phyloP scores from a whole-genome alignment of 1,139 yeast genomes.

The Yamadazyma diddensiae region DNA sequence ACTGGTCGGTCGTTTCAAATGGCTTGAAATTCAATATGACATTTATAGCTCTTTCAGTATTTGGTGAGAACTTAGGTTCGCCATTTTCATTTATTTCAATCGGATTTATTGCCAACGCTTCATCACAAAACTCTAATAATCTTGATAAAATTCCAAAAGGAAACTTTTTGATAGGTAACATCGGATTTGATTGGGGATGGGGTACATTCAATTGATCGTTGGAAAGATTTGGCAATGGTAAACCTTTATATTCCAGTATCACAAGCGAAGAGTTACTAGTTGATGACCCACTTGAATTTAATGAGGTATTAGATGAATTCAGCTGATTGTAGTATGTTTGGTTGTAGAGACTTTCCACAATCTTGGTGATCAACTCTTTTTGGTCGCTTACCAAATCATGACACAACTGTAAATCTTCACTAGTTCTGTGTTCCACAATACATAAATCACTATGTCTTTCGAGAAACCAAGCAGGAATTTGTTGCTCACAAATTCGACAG shows the following conservation, averaged over 20 bases:
- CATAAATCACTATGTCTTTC: conserved; percentile 91
- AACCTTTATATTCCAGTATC: conserved; percentile 57
- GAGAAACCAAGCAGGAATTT: conserved; percentile 95
- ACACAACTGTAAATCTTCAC: conserved; percentile 70
- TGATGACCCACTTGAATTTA: conserved; percentile 13
- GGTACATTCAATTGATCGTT: conserved; percentile 19
- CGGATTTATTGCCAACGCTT: conserved; percentile 71
- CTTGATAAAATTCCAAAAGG: conserved; percentile 68
- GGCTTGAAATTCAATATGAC: conserved; percentile 52
- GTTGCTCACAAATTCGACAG: conserved; percentile 89
- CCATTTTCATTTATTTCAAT: conserved; percentile 29
- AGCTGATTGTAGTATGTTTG: conserved; percentile 2
- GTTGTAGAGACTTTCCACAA: conserved; percentile 37
- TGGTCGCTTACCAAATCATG: conserved; percentile 83
- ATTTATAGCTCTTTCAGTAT: conserved; percentile 62
- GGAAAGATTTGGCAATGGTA: conserved; percentile 42
- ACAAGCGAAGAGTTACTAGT: conserved; percentile 12
- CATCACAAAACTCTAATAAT: conserved; percentile 68
- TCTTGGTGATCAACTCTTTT: conserved; percentile 46
- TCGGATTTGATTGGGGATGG: conserved; percentile 26
- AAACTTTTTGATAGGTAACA: conserved; percentile 40
- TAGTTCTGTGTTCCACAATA: conserved; percentile 77
- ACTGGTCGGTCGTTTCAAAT: conserved; percentile 62
- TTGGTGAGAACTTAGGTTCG: conserved; percentile 58
- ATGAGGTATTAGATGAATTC: conserved; percentile 9